A percentile compares a stretch with the other conserved stretches of the same genome.
Conservation (phyloP, 2,329 filamentous ascomycete genomes). For the Aspergillus sp. region DNA sequence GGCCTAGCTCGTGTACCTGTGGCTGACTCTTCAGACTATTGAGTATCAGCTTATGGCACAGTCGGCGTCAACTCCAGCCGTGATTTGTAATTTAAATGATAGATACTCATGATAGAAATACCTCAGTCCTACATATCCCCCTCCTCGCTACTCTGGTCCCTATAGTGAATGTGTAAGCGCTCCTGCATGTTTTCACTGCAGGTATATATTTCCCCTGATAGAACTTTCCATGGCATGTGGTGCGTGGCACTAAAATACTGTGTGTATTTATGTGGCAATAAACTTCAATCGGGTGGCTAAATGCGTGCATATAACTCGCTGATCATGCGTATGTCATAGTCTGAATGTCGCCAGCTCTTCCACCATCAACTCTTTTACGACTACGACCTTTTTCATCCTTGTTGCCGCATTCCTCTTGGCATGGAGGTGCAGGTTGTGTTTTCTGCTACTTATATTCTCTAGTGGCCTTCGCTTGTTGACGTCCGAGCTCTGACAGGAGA, state of each 20-base stretch:
- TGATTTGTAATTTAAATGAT: too few species aligned
- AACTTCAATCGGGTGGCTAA: background rate
- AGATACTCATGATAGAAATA: too few species aligned
- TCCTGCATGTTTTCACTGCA: background rate
- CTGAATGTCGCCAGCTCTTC: constrained; percentile 8
- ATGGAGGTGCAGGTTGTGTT: constrained; percentile 18
- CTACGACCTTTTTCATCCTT: background rate
- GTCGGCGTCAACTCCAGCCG: too few species aligned
- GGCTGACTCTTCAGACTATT: too few species aligned
- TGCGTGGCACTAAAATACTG: constrained; percentile 8
- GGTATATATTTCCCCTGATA: background rate
- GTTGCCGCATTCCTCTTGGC: constrained; percentile 17
- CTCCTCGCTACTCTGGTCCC: background rate
- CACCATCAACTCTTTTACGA: constrained; percentile 2
- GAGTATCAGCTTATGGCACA: too few species aligned
- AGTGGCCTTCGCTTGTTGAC: constrained; percentile 6
- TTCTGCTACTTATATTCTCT: constrained; percentile 8
- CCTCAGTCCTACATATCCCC: too few species aligned
- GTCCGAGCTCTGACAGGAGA: constrained; percentile 2
- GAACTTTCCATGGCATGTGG: background rate
- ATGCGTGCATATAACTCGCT: constrained; percentile 11
- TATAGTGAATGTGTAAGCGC: background rate
- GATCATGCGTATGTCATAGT: constrained; percentile 24
- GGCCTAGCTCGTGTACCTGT: background rate
- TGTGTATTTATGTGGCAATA: background rate